These are phyloP conservation scores for Leccinum rimulosum DNA, from an alignment of 768 basidiomycete species.

Conservation along the genomic window DNA sequence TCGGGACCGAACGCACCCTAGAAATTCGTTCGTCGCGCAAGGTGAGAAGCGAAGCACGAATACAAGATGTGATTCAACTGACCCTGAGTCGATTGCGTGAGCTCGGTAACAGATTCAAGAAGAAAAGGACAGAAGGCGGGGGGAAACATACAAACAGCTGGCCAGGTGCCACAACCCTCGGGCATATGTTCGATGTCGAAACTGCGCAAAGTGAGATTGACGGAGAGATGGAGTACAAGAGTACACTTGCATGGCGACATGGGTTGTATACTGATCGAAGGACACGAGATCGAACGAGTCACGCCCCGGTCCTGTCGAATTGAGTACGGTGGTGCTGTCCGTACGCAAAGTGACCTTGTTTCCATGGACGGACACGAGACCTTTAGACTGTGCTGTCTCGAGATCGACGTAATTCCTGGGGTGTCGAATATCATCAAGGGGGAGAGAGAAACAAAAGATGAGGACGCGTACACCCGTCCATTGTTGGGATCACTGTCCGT, in stretches of 20 bases:
- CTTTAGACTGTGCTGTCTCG: slow-evolving; percentile 49
- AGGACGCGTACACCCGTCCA: slow-evolving; percentile 25
- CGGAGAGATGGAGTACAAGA: background rate
- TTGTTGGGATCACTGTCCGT: slow-evolving; percentile 29
- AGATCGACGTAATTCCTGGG: slow-evolving; percentile 44
- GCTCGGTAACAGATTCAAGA: background rate
- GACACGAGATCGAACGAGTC: slow-evolving; percentile 35
- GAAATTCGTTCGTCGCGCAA: background rate
- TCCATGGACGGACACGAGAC: slow-evolving; percentile 55
- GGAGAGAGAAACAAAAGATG: background rate
- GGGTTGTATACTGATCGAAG: slow-evolving; percentile 30
- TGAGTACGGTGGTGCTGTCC: slow-evolving; percentile 33
- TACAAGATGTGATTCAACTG: slow-evolving; percentile 1
- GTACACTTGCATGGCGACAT: slow-evolving; percentile 31
- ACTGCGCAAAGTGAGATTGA: slow-evolving; percentile 10
- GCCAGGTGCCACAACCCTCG: slow-evolving; percentile 40
- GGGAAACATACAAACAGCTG: slow-evolving; percentile 32
- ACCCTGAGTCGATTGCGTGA: slow-evolving; percentile 12
- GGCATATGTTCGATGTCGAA: slow-evolving; percentile 41
- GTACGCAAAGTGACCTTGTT: slow-evolving; percentile 37
- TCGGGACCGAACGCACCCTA: slow-evolving; percentile 18
- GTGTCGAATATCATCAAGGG: background rate
- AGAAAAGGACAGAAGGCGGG: background rate
- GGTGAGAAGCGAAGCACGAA: background rate
- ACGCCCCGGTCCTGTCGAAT: slow-evolving; percentile 32